Percentiles rank a stretch among this genome's conserved stretches.
Evolutionary conservation across 257 asterid species (phyloP).

Genomic region (Marsdenia floribunda): DNA sequence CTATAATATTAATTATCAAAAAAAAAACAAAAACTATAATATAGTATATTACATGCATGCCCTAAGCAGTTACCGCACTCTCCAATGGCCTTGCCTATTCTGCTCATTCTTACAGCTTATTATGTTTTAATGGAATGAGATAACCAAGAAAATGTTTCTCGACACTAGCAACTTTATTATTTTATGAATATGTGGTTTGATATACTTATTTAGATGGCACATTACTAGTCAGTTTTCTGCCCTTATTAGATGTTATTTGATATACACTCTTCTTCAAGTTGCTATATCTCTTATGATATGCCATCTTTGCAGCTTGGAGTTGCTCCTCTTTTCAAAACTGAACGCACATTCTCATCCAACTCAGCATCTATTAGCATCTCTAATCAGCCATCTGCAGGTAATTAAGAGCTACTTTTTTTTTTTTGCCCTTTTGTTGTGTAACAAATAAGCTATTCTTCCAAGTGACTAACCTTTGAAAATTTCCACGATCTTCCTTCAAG

Average conservation of each 20-base stretch:
- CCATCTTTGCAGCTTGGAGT: constrained; percentile 8
- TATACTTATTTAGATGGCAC: neutral
- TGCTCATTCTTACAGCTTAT: neutral
- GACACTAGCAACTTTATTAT: neutral
- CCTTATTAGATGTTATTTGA: neutral
- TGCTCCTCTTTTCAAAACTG: neutral
- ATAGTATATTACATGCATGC: too few species aligned
- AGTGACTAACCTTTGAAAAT: neutral
- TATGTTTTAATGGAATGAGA: neutral
- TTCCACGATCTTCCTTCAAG: neutral
- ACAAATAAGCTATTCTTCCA: neutral
- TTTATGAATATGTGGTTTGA: neutral
- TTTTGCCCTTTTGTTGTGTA: neutral
- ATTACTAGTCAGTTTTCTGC: neutral
- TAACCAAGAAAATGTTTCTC: neutral
- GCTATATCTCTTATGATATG: neutral
- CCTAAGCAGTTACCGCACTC: too few species aligned
- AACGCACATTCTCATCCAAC: neutral
- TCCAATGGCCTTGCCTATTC: too few species aligned
- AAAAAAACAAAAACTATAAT: too few species aligned
- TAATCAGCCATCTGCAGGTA: constrained; percentile 8
- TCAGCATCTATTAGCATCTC: neutral
- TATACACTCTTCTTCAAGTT: neutral
- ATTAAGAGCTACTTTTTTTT: too few species aligned
- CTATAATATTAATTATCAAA: too few species aligned